Evolutionary conservation across 495 filamentous ascomycete genomes (phyloP).

Genomic region (Annulohypoxylon bovei): DNA sequence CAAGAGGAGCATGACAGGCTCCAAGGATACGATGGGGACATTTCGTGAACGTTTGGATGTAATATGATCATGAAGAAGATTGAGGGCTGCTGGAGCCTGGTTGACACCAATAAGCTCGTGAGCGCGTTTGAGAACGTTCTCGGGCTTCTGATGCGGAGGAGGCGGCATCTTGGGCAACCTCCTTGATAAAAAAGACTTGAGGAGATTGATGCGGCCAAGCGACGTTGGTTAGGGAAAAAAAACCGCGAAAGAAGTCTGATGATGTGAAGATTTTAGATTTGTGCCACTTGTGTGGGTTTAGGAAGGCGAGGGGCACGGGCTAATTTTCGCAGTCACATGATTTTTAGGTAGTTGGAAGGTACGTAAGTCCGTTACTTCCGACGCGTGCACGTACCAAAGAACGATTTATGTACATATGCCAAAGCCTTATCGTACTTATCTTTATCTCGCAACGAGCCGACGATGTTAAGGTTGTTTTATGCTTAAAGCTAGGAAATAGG

Average conservation of each 20-base stretch:
- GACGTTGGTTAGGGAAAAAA: conserved; percentile 33
- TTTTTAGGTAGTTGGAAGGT: background rate
- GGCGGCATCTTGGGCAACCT: conserved; percentile 73
- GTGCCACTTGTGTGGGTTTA: conserved; percentile 48
- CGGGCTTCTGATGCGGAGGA: conserved; percentile 95
- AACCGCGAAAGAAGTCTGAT: conserved; percentile 30
- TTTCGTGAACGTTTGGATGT: conserved; percentile 96
- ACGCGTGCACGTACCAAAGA: conserved; percentile 2
- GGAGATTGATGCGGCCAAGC: conserved; percentile 44
- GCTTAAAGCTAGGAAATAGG: background rate
- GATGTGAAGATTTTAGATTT: conserved; percentile 45
- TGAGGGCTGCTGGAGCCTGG: conserved; percentile 90
- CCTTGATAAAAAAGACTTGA: conserved; percentile 41
- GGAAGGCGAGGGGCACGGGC: conserved; percentile 49
- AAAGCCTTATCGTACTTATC: background rate
- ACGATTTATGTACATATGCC: background rate
- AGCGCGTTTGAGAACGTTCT: conserved; percentile 98
- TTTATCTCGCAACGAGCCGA: background rate
- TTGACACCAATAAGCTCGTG: conserved; percentile 98
- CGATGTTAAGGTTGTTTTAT: background rate
- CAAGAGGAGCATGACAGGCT: conserved; percentile 97
- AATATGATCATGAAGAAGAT: conserved; percentile 98
- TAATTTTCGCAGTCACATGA: conserved; percentile 45
- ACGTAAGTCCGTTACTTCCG: conserved; percentile 25
- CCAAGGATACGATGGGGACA: conserved; percentile 94